Conservation (phyloP, 2,329 filamentous ascomycete genomes). For the Penicillium sp. region DNA sequence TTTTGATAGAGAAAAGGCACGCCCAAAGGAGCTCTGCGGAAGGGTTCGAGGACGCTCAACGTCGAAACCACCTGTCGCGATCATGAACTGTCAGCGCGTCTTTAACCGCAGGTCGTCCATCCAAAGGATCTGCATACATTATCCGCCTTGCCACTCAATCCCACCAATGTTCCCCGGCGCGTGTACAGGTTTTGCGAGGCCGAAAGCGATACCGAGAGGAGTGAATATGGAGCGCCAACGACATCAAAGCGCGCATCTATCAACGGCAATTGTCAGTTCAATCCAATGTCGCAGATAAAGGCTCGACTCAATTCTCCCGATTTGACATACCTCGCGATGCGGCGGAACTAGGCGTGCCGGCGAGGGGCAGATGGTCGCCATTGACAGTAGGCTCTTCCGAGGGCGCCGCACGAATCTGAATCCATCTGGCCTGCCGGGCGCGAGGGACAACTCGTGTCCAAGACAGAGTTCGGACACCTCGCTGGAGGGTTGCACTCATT, state of each 20-base stretch:
- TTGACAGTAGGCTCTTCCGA: slow-evolving; percentile 44
- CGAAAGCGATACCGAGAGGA: slow-evolving; percentile 89
- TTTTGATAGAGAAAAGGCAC: slow-evolving; percentile 94
- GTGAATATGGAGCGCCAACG: slow-evolving; percentile 85
- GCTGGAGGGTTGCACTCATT: slow-evolving; percentile 44
- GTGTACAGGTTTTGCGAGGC: slow-evolving; percentile 94
- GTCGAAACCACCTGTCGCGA: slow-evolving; percentile 76
- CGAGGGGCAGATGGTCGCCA: slow-evolving; percentile 43
- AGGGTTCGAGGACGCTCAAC: slow-evolving; percentile 81
- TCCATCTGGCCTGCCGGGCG: slow-evolving; percentile 40
- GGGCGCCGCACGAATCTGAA: slow-evolving; percentile 51
- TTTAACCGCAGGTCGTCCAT: background rate
- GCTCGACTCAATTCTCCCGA: background rate
- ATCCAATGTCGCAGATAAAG: background rate
- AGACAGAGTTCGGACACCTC: slow-evolving; percentile 40
- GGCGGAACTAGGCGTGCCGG: slow-evolving; percentile 43
- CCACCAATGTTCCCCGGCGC: slow-evolving; percentile 85
- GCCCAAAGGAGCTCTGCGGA: slow-evolving; percentile 76
- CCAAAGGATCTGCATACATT: slow-evolving; percentile 63
- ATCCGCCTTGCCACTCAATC: slow-evolving; percentile 84
- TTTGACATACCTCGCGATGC: slow-evolving; percentile 46
- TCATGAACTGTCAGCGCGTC: slow-evolving; percentile 1
- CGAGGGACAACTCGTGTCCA: slow-evolving; percentile 38
- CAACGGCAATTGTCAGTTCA: slow-evolving; percentile 19
- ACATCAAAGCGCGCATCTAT: slow-evolving; percentile 94